These are phyloP conservation scores for Arthrobotrys sinensis DNA, from an alignment of 2,329 filamentous ascomycete genomes.

Conservation along the genomic window DNA sequence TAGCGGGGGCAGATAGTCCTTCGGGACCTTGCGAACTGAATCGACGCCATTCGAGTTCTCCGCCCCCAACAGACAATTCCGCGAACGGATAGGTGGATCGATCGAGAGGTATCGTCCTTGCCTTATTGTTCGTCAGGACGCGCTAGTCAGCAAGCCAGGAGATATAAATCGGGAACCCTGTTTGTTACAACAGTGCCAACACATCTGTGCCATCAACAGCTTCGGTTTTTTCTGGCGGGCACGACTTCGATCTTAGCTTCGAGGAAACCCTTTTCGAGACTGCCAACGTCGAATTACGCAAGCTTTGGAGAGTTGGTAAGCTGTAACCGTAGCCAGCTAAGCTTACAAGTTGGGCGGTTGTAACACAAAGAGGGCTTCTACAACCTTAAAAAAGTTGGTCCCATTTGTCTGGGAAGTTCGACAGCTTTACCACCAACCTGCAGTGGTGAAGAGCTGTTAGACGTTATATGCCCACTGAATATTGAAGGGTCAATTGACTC, in stretches of 20 bases:
- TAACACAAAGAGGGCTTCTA: slow-evolving; percentile 10
- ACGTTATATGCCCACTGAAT: slow-evolving; percentile 5
- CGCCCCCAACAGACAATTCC: slow-evolving; percentile 16
- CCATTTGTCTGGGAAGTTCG: not conserved
- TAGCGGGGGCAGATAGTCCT: not conserved
- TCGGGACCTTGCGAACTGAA: not conserved
- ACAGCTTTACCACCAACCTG: slow-evolving; percentile 27
- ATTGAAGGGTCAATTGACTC: not conserved
- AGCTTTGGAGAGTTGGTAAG: slow-evolving; percentile 11
- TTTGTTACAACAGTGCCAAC: slow-evolving; percentile 53
- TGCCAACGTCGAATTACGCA: slow-evolving; percentile 7
- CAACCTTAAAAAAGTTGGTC: not conserved
- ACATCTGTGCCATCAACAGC: slow-evolving; percentile 27
- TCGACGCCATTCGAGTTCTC: slow-evolving; percentile 2
- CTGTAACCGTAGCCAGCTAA: slow-evolving; percentile 5
- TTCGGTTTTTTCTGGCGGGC: not conserved
- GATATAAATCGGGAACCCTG: not conserved
- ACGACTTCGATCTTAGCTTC: not conserved
- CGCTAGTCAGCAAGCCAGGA: slow-evolving; percentile 12
- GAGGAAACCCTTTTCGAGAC: not conserved
- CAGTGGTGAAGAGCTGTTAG: not conserved
- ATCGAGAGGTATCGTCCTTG: slow-evolving; percentile 14
- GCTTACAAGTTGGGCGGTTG: not conserved
- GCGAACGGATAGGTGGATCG: slow-evolving; percentile 17
- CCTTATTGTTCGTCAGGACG: slow-evolving; percentile 6